These are phyloP conservation scores for Amylocystis lapponica DNA, from an alignment of 768 basidiomycete species.

Conservation along the genomic window DNA sequence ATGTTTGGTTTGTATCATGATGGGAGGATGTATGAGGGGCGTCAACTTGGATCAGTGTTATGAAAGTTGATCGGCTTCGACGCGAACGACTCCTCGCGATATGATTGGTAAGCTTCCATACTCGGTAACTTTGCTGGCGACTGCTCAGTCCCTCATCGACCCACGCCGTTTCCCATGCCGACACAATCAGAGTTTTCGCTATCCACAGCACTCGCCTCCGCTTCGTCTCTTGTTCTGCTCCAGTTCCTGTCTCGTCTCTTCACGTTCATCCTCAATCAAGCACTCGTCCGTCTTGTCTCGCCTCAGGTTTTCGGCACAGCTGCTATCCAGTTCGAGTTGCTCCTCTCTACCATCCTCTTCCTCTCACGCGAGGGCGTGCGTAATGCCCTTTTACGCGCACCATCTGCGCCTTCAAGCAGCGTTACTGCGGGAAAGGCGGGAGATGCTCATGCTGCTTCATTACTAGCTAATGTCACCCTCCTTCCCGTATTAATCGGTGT, in stretches of 20 bases:
- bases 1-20: too few species aligned
- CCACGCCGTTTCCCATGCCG: slow-evolving; percentile 19
- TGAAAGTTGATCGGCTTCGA: too few species aligned
- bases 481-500: slow-evolving; percentile 67
- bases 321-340: slow-evolving; percentile 89
- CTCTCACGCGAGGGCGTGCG: slow-evolving; percentile 91
- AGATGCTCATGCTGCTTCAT: not conserved
- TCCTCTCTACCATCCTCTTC: slow-evolving; percentile 87
- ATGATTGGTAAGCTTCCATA: not conserved
- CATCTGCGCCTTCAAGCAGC: slow-evolving; percentile 20
- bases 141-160: not conserved
- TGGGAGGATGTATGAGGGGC: too few species aligned
- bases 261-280: slow-evolving; percentile 89
- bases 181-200: slow-evolving; percentile 16
- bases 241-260: slow-evolving; percentile 80
- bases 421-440: slow-evolving; percentile 3
- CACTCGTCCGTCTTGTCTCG: slow-evolving; percentile 74
- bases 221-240: slow-evolving; percentile 71
- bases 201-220: slow-evolving; percentile 39
- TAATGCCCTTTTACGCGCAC: slow-evolving; percentile 71
- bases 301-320: slow-evolving; percentile 87
- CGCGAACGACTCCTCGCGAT: too few species aligned
- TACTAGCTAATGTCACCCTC: slow-evolving; percentile 45
- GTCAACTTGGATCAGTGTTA: too few species aligned
- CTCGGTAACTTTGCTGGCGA: not conserved